A percentile compares a stretch with the other conserved stretches of the same genome.
These are phyloP conservation scores for Tulasnella sp. DNA, from an alignment of 768 basidiomycete genomes.

Conservation along the genomic window DNA sequence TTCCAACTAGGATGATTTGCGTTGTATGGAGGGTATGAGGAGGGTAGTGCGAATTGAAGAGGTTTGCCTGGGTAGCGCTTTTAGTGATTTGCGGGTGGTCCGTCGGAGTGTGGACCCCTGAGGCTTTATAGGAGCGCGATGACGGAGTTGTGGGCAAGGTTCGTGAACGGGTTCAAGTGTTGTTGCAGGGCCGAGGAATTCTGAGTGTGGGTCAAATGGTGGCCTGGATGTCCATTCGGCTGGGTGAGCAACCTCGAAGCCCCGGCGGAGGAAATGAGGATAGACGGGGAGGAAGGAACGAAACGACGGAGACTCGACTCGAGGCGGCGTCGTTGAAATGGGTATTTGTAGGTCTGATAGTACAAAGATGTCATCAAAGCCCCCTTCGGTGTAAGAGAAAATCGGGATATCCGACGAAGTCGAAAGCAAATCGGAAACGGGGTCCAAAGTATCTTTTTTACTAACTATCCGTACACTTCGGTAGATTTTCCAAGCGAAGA, in stretches of 20 bases:
- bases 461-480: neutral
- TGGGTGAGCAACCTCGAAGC: too few relatives aligned
- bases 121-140: constrained; percentile 32
- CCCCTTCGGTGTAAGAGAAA: neutral
- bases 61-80: neutral
- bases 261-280: neutral
- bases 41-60: neutral
- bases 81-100: neutral
- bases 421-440: neutral
- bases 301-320: neutral
- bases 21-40: neutral
- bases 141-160: neutral
- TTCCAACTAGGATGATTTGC: neutral
- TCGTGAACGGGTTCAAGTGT: neutral
- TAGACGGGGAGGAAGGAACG: neutral
- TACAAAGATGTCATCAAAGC: neutral
- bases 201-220: neutral
- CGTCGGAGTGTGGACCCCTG: neutral
- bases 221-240: neutral
- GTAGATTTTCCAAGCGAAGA: neutral
- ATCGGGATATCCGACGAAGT: neutral
- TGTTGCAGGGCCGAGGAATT: neutral
- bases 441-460: neutral
- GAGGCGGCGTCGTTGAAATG: neutral
- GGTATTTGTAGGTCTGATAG: neutral